phyloP scores from a whole-genome alignment of 352 stramenopile species.

The Phytopythium helicoides region DNA sequence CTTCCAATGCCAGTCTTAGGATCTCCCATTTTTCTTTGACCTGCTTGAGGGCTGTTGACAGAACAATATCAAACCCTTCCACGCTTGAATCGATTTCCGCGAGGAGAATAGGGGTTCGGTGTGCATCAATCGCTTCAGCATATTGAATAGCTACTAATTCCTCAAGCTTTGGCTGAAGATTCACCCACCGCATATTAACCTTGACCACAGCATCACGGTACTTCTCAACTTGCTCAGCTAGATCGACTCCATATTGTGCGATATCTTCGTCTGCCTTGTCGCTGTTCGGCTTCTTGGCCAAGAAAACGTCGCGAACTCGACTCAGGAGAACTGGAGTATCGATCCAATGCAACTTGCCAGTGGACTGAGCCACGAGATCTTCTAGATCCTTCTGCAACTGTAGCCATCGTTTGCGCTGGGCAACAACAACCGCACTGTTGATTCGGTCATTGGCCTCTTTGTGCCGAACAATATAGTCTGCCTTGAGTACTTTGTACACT shows the following conservation, averaged over 20 bases:
- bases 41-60: conserved; percentile 59
- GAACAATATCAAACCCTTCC: conserved; percentile 60
- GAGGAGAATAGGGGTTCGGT: conserved; percentile 47
- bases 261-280: conserved; percentile 12
- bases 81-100: conserved; percentile 40
- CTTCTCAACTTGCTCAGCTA: conserved; percentile 31
- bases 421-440: conserved; percentile 58
- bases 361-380: conserved; percentile 39
- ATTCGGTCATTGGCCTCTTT: conserved; percentile 51
- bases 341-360: conserved; percentile 61
- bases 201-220: conserved; percentile 52
- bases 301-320: conserved; percentile 75
- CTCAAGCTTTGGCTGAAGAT: conserved; percentile 61
- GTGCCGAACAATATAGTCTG: conserved; percentile 56
- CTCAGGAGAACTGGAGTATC: conserved; percentile 58
- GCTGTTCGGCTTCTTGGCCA: conserved; percentile 12
- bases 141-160: conserved; percentile 59
- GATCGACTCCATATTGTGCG: conserved; percentile 26
- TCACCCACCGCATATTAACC: conserved; percentile 66
- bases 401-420: conserved; percentile 58
- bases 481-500: conserved; percentile 63
- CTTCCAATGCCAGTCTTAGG: conserved; percentile 41
- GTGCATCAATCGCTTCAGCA: conserved; percentile 44
- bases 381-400: conserved; percentile 58
- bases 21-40: conserved; percentile 55